A percentile compares a stretch with the other conserved stretches of the same genome.
phyloP scores from a whole-genome alignment of 345 rosid genomes.

The Durio zibethinus region DNA sequence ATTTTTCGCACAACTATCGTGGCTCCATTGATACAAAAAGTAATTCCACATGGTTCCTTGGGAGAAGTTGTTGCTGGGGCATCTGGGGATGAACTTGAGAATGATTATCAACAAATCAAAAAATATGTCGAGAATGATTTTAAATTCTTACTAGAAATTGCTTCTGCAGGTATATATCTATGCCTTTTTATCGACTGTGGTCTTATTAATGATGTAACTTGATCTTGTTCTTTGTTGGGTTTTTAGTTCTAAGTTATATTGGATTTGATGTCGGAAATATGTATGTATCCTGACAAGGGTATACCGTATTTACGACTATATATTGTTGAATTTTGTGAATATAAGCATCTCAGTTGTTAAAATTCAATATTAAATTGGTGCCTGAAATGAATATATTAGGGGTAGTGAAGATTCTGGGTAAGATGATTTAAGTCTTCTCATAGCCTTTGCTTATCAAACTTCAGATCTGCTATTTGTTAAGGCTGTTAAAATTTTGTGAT shows the following conservation, averaged over 20 bases:
- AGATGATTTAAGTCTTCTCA: background rate
- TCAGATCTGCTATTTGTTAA: background rate
- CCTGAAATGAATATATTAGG: background rate
- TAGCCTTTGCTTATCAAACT: background rate
- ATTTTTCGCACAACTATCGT: constrained; percentile 74
- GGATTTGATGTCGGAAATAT: background rate
- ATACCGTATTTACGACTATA: too few species aligned
- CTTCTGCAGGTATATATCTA: constrained; percentile 62
- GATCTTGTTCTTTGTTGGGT: background rate
- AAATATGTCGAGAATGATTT: constrained; percentile 61
- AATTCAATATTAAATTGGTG: background rate
- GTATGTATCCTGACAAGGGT: background rate
- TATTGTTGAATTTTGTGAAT: background rate
- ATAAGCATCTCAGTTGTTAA: background rate
- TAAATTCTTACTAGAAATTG: constrained; percentile 77
- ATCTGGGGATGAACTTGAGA: constrained; percentile 71
- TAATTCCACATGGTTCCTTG: constrained; percentile 54
- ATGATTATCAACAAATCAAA: constrained; percentile 72
- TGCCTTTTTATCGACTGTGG: background rate
- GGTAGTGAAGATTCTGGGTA: background rate
- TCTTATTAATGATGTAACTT: background rate
- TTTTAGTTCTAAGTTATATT: background rate
- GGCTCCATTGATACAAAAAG: constrained; percentile 65
- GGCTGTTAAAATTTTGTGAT: background rate
- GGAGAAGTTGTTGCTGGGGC: constrained; percentile 39